Evolutionary conservation across 176 grass and related monocot genomes (phyloP), one percentile per base, ranked within the genome.

Genomic region (Aegilops speltoides): DNA sequence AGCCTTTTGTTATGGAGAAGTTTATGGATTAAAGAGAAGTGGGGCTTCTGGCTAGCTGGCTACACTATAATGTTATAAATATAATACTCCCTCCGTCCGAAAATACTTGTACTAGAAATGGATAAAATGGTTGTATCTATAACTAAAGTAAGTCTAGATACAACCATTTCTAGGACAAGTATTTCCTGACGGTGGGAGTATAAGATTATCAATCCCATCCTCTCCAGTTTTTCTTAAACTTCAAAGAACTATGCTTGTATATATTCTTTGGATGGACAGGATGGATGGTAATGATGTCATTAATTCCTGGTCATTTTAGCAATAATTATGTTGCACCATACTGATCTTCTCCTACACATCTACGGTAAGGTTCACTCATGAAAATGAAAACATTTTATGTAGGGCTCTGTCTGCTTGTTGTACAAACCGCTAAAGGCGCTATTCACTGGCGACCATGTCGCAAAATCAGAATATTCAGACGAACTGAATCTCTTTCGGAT

Each of bases 401-500:
- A 97, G 93, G 95, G 95, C 33, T 97, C 92, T 12, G 95, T 95
- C 70, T 97, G 95, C 85, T 88, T 95, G 87, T 87, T 85, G 77
- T 91, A 90, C 77, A 91, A 85, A 86, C 87, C 82, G 20, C 22
- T 88, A 36, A 89, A 93, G 85, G 89, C 84, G 10, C 63, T 95
- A 37, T 95, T 95, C 76, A 93, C 92, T 23, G 92, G 95, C 48
- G 95, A 97, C 29, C 92, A 95, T 87, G 88, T 95, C 29, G 82
- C 64, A n/a, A 91, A 87, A 84, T 95, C 89, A 54, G 82, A 89
- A 86, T 82, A 91, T 77, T 88, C 93, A 20, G 93, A 89, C 34
- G 74, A 89, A 5, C 64, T 97, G 38, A 20, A 61, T 45, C 82
- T 95, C 54, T 75, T 22, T 88, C 87, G 81, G 62, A 91, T 97